These are phyloP conservation scores for Neoscytalidium dimidiatum DNA, from an alignment of 2,329 filamentous ascomycete species.

Conservation along the genomic window DNA sequence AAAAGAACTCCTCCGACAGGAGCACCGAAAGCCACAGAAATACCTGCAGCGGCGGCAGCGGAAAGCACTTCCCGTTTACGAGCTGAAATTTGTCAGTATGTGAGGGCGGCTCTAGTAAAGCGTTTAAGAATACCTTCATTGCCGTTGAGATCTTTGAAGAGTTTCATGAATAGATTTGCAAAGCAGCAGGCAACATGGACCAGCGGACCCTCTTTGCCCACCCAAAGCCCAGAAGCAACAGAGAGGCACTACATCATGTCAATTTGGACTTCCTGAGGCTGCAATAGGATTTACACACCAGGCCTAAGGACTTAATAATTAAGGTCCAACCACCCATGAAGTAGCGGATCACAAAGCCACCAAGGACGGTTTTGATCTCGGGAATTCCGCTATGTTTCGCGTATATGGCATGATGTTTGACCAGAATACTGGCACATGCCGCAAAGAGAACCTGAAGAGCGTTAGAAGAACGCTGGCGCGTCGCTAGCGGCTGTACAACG, in stretches of 20 bases:
- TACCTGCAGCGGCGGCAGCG: conserved; percentile 86
- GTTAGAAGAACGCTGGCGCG: conserved; percentile 28
- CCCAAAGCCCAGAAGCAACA: conserved; percentile 92
- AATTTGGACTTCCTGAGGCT: conserved; percentile 27
- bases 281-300: conserved; percentile 53
- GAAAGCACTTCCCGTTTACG: conserved; percentile 92
- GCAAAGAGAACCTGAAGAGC: conserved; percentile 70
- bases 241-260: conserved; percentile 69
- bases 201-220: conserved; percentile 92
- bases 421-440: conserved; percentile 72
- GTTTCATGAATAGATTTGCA: conserved; percentile 89
- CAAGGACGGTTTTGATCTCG: conserved; percentile 94
- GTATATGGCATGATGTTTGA: conserved; percentile 81
- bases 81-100: conserved; percentile 53
- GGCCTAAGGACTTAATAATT: conserved; percentile 82
- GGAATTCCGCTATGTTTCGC: conserved; percentile 95
- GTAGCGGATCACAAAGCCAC: conserved; percentile 86
- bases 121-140: conserved; percentile 69
- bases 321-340: conserved; percentile 90
- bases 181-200: conserved; percentile 98
- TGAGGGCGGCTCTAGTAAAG: neutral
- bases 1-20: conserved; percentile 94
- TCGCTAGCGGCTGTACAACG: conserved; percentile 29
- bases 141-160: conserved; percentile 75
- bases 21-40: conserved; percentile 91